A percentile compares a stretch with the other conserved stretches of the same genome.
phyloP scores from a whole-genome alignment of 2,329 filamentous ascomycete genomes.

The Fusarium sp. region DNA sequence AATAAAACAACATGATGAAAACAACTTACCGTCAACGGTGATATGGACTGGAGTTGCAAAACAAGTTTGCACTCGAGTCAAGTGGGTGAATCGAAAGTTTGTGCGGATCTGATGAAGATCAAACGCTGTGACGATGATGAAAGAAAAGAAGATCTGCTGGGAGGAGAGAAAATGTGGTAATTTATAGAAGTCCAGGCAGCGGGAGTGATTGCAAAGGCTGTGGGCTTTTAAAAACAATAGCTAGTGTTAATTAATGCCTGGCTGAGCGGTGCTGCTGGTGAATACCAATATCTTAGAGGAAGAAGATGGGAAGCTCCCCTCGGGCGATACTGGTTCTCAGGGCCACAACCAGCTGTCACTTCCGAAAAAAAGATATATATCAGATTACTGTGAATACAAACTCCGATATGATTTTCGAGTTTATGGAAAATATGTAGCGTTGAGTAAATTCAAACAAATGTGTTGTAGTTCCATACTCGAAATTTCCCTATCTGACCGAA shows the following conservation, averaged over 20 bases:
- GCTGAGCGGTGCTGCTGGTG: background rate
- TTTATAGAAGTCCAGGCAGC: slow-evolving; percentile 13
- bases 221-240: background rate
- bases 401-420: background rate
- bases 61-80: slow-evolving; percentile 5
- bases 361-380: background rate
- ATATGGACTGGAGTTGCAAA: background rate
- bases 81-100: background rate
- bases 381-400: background rate
- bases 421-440: background rate
- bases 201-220: slow-evolving; percentile 9
- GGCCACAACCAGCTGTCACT: background rate
- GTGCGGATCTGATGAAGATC: background rate
- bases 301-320: background rate
- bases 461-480: slow-evolving; percentile 12
- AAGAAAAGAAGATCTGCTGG: background rate
- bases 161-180: background rate
- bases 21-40: slow-evolving; percentile 6
- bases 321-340: background rate
- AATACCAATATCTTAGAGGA: slow-evolving; percentile 4
- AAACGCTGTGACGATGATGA: slow-evolving; percentile 4
- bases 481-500: slow-evolving; percentile 3
- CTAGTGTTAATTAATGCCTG: background rate
- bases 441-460: slow-evolving; percentile 19
- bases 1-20: background rate